Evolutionary conservation across 257 asterid species (phyloP), one percentile per base, ranked within the genome.

Genomic region (Nicotiana paniculata): DNA sequence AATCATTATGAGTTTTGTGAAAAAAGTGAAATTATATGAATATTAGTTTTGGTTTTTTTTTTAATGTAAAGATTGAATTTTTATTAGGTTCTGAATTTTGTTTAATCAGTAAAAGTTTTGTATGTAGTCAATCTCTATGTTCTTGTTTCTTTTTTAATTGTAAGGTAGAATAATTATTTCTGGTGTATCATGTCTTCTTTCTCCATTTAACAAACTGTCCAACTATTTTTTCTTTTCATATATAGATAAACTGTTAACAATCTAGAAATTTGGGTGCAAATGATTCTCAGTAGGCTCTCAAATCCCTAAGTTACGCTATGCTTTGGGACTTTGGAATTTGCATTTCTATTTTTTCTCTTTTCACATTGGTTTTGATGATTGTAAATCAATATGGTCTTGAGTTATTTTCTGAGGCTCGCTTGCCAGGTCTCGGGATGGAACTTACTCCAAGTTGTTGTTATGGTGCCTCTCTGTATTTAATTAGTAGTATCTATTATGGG

Each of bases 271-370:
- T 72, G 30, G 39, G 26, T 72, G 79, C 39, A 72, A 48, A 72
- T 48, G 3, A 12, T 5, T 43, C 57, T 39, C 37, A 43, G 78
- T 43, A 6, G 35, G 24, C 24, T 21, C 24, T 21, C 24, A 21
- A 21, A 21, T 21, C 24, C 24, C 24, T 91, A 89, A 86, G 79
- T 78, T 86, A 58, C 81, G 87, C 77, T 84, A 77, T 84, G 82
- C 81, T 81, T 79, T 83, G 90, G 92, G 85, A 89, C 87, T 84
- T 86, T 77, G 87, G 66, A 74, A 77, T 85, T 43, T 82, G 83
- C 81, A 66, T 67, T 66, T 76, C 18, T 54, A 39, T 43, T 55
- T 77, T 59, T 39, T 33, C 55, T 39, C 43, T 66, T 83, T 77
- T 88, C 51, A 55, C 85, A 43, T 77, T 9, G 77, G 35, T 75